Evolutionary conservation across 306 rosid species (phyloP).

Genomic region (Arachis stenosperma): DNA sequence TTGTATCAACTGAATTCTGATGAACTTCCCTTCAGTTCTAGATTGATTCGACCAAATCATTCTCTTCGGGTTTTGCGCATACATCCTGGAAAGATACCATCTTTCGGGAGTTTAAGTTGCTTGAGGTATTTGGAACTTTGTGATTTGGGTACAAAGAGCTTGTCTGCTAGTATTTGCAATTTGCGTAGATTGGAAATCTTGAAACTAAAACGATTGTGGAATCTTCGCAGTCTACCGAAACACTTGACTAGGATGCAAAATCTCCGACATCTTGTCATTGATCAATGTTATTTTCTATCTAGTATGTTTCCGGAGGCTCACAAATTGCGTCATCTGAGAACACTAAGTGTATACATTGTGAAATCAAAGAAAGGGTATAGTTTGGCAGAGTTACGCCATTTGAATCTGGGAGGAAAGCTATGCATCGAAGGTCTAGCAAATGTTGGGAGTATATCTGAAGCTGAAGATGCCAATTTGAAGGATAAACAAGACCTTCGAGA

Average conservation of each 20-base stretch:
- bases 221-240: background rate
- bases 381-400: background rate
- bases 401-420: background rate
- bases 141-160: too few relatives aligned
- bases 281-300: background rate
- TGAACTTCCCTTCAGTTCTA: background rate
- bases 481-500: background rate
- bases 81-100: too few relatives aligned
- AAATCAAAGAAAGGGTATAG: background rate
- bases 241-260: background rate
- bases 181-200: background rate
- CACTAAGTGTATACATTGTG: background rate
- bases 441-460: background rate
- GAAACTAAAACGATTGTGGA: background rate
- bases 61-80: too few relatives aligned
- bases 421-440: background rate
- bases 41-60: too few relatives aligned
- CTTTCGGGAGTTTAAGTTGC: too few relatives aligned
- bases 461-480: slow-evolving; percentile 13
- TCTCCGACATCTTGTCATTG: slow-evolving; percentile 1
- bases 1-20: too few relatives aligned
- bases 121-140: too few relatives aligned
- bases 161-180: too few relatives aligned
- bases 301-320: slow-evolving; percentile 7
- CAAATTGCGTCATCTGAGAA: background rate